Conservation (phyloP, 805 yeast genomes). For the Barnettozyma sp. region DNA sequence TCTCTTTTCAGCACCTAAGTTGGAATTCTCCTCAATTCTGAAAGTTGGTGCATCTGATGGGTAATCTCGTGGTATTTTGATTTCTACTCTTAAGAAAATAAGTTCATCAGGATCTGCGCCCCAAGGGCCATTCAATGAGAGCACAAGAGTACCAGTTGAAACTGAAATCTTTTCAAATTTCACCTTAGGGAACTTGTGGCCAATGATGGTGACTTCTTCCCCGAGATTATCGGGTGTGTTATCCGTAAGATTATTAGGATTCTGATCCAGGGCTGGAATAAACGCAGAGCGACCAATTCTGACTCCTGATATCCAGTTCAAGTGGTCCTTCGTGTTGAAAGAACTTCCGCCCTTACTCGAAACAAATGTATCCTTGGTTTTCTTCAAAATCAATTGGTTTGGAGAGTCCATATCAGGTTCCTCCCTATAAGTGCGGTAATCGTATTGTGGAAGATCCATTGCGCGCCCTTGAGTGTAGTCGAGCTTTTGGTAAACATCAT, state of each 20-base stretch:
- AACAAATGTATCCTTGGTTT: conserved; percentile 34
- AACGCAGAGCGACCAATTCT: conserved; percentile 39
- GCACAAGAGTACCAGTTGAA: conserved; percentile 68
- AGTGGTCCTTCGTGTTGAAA: conserved; percentile 48
- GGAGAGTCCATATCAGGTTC: conserved; percentile 38
- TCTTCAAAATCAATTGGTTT: conserved; percentile 30
- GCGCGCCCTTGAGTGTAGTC: conserved; percentile 34
- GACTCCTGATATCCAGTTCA: conserved; percentile 93
- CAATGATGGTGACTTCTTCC: conserved; percentile 84
- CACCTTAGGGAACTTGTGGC: conserved; percentile 82
- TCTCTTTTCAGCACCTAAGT: conserved; percentile 43
- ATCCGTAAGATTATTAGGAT: conserved; percentile 32
- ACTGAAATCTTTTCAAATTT: conserved; percentile 84
- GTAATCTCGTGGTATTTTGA: conserved; percentile 66
- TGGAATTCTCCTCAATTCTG: conserved; percentile 74
- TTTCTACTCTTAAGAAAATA: conserved; percentile 62
- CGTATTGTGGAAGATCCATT: conserved; percentile 32
- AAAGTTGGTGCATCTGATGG: conserved; percentile 60
- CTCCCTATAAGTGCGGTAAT: conserved; percentile 42
- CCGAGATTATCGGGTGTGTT: conserved; percentile 61
- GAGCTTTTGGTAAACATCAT: conserved; percentile 41
- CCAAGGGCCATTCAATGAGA: conserved; percentile 83
- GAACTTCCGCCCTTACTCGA: conserved; percentile 30
- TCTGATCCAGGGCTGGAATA: conserved; percentile 22
- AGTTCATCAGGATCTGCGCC: conserved; percentile 33